Conservation (phyloP, 176 grass and related monocot species). For the Eleusine coracana region DNA sequence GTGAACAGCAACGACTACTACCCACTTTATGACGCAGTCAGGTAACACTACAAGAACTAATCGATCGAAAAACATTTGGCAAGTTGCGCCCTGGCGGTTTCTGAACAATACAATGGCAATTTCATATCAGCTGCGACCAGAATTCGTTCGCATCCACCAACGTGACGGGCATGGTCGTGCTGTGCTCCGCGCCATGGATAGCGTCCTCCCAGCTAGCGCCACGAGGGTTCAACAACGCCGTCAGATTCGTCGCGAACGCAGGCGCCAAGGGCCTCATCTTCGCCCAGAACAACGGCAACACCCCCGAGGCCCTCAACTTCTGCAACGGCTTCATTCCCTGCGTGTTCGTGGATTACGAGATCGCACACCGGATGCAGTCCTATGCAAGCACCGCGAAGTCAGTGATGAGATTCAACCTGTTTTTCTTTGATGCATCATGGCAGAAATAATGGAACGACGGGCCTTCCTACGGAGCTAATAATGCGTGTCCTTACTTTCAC, state of each 20-base stretch:
- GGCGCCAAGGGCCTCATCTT: constrained; percentile 34
- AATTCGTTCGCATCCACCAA: neutral
- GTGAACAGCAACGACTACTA: constrained; percentile 5
- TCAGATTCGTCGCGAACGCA: neutral
- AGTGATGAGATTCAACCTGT: neutral
- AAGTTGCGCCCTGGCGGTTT: too few species aligned
- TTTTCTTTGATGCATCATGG: too few species aligned
- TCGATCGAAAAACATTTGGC: too few species aligned
- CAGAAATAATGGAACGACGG: too few species aligned
- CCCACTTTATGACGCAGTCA: constrained; percentile 7
- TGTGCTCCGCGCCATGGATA: neutral
- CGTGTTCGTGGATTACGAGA: constrained; percentile 21
- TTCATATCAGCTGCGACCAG: constrained; percentile 4
- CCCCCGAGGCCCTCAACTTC: neutral
- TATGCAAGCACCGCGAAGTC: neutral
- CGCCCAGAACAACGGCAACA: neutral
- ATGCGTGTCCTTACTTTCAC: too few species aligned
- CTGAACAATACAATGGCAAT: too few species aligned
- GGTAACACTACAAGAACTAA: neutral
- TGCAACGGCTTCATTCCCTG: neutral
- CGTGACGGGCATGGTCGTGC: constrained; percentile 32
- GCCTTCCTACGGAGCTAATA: too few species aligned
- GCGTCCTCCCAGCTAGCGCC: neutral
- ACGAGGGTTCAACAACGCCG: neutral
- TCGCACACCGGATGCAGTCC: neutral